Conservation (phyloP, 768 basidiomycete genomes). For the Mrakia gelida region DNA sequence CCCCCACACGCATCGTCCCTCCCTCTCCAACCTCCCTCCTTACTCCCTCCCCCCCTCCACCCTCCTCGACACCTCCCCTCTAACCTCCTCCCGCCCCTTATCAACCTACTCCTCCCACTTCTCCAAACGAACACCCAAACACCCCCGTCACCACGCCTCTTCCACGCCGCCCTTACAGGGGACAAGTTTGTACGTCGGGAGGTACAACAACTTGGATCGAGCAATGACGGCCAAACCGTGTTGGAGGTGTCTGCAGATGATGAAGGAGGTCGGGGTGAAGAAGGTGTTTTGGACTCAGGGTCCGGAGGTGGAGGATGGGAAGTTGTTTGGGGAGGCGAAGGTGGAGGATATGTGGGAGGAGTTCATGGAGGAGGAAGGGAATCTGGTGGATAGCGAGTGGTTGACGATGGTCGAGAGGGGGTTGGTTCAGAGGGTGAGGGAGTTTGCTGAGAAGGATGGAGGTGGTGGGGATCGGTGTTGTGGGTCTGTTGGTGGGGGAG, state of each 20-base stretch:
- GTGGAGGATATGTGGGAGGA: conserved; percentile 23
- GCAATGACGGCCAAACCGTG: conserved; percentile 25
- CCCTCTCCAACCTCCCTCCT: neutral
- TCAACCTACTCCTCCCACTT: neutral
- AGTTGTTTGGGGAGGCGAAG: neutral
- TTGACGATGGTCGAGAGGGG: conserved; percentile 11
- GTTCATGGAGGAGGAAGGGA: conserved; percentile 2
- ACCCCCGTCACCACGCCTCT: neutral
- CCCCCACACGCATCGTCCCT: neutral
- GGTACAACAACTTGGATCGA: neutral
- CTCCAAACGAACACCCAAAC: neutral
- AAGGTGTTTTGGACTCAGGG: conserved; percentile 11
- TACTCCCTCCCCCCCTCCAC: neutral
- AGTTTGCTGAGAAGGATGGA: conserved; percentile 5
- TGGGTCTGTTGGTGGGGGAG: neutral
- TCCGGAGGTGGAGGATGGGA: neutral
- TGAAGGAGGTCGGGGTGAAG: conserved; percentile 6
- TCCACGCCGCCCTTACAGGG: neutral
- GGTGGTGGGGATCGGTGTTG: neutral
- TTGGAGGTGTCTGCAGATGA: conserved; percentile 21
- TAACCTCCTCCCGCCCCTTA: neutral
- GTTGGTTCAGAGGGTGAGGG: neutral
- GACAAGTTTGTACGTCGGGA: conserved; percentile 20
- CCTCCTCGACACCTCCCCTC: neutral
- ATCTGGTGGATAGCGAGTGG: conserved; percentile 8